These are phyloP conservation scores for Cladophialophora yegresii DNA, from an alignment of 2,329 filamentous ascomycete species.

Conservation along the genomic window DNA sequence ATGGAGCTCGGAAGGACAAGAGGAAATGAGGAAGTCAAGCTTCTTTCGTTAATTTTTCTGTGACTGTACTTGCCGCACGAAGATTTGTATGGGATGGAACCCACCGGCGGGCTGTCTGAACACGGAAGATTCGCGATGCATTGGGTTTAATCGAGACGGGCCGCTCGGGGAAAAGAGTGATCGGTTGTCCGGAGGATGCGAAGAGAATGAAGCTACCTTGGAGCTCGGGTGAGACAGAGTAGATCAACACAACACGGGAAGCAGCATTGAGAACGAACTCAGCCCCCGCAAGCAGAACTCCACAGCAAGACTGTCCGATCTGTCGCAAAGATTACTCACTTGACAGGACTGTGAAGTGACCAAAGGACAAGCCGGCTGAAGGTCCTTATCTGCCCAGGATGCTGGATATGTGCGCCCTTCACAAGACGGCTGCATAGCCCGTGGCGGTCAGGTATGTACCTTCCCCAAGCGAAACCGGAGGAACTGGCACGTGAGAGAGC, in stretches of 20 bases:
- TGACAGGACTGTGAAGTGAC: not conserved
- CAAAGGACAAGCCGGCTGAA: not conserved
- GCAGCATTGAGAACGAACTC: not conserved
- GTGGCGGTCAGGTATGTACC: not conserved
- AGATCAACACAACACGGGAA: not conserved
- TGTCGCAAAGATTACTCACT: not conserved
- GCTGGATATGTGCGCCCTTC: not conserved
- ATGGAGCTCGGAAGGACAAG: not conserved
- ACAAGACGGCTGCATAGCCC: not conserved
- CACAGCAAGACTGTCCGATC: not conserved
- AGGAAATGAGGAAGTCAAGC: conserved; percentile 3
- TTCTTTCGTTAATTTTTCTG: conserved; percentile 17
- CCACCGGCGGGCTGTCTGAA: conserved; percentile 26
- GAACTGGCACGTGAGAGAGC: not conserved
- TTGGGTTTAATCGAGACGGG: conserved; percentile 10
- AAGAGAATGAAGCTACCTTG: not conserved
- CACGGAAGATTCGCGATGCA: conserved; percentile 18
- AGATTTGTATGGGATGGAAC: conserved; percentile 9
- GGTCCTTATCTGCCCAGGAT: not conserved
- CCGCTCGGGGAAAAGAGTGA: not conserved
- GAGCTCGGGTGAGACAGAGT: not conserved
- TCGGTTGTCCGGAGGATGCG: not conserved
- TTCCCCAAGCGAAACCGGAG: not conserved
- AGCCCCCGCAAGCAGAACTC: not conserved
- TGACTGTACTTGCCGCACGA: conserved; percentile 4